A percentile compares a stretch with the other conserved stretches of the same genome.
Evolutionary conservation across 768 basidiomycete genomes (phyloP).

Genomic region (Saitozyma podzolica): DNA sequence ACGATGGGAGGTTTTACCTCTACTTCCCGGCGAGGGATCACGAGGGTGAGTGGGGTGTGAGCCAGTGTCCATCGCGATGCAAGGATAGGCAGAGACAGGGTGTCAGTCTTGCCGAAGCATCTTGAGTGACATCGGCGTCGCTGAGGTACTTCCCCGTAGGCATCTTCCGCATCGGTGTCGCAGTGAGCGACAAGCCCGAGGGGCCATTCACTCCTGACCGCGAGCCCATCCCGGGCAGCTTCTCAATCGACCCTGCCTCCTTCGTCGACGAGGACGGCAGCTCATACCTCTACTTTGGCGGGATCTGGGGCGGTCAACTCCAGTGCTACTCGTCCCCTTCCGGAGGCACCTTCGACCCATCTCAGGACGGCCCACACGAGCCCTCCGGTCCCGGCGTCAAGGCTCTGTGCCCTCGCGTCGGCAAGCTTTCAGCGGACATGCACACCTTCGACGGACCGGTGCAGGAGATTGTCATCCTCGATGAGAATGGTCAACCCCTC

Average conservation of each 20-base stretch:
- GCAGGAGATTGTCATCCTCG: conserved; percentile 25
- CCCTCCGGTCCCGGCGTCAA: conserved; percentile 23
- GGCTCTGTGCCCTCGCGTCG: conserved; percentile 26
- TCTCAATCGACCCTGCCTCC: conserved; percentile 33
- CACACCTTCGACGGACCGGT: conserved; percentile 17
- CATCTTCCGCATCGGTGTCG: conserved; percentile 32
- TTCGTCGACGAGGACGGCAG: conserved; percentile 27
- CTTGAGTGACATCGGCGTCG: not conserved
- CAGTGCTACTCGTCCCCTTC: conserved; percentile 22
- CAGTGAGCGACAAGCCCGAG: conserved; percentile 18
- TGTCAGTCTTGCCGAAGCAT: no score
- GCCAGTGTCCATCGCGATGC: not conserved
- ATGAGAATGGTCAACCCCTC: conserved; percentile 21
- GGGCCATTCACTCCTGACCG: conserved; percentile 33
- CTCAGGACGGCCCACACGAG: conserved; percentile 29
- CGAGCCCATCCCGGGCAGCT: conserved; percentile 18
- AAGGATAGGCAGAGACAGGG: no score
- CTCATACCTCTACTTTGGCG: conserved; percentile 34
- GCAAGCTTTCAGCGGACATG: conserved; percentile 20
- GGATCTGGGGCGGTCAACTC: conserved; percentile 36
- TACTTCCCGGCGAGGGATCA: conserved; percentile 35
- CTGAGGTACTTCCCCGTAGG: conserved; percentile 9
- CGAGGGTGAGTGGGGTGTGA: conserved; percentile 18
- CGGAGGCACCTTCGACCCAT: conserved; percentile 23
- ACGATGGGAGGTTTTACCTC: conserved; percentile 28